A percentile compares a stretch with the other conserved stretches of the same genome.
phyloP scores from a whole-genome alignment of 257 asterid species.

The Solanum appendiculatum region DNA sequence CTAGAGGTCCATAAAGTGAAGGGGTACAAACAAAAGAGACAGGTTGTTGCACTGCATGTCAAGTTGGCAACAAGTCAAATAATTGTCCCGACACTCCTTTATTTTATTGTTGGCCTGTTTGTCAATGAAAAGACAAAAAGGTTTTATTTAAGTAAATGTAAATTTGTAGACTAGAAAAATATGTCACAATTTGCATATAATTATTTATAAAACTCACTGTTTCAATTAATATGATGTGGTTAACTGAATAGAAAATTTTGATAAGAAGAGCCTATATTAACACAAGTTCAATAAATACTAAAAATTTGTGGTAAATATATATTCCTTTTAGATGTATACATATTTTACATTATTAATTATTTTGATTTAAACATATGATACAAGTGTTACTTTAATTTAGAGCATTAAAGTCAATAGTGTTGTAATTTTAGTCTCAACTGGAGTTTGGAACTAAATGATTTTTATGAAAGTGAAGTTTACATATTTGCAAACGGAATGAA shows the following conservation, averaged over 20 bases:
- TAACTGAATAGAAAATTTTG: background rate
- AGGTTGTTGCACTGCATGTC: background rate
- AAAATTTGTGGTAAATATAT: background rate
- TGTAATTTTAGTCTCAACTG: background rate
- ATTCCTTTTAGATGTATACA: too few relatives aligned
- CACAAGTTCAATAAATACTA: background rate
- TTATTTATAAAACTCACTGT: background rate
- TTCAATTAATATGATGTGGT: background rate
- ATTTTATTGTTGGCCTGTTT: background rate
- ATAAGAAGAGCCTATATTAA: background rate
- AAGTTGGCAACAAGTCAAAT: background rate
- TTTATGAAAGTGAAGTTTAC: background rate
- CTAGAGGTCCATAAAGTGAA: background rate
- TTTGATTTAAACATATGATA: background rate
- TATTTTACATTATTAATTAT: background rate
- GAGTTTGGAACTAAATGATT: background rate
- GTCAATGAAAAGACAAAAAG: background rate
- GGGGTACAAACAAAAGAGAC: background rate
- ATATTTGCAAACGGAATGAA: background rate
- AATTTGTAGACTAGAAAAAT: background rate
- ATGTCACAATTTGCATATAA: background rate
- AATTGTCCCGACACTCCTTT: background rate
- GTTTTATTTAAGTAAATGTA: background rate
- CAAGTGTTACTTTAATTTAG: background rate
- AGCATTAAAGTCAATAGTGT: background rate